phyloP scores from a whole-genome alignment of 2,329 filamentous ascomycete genomes.

The Arthrobotrys iridis region DNA sequence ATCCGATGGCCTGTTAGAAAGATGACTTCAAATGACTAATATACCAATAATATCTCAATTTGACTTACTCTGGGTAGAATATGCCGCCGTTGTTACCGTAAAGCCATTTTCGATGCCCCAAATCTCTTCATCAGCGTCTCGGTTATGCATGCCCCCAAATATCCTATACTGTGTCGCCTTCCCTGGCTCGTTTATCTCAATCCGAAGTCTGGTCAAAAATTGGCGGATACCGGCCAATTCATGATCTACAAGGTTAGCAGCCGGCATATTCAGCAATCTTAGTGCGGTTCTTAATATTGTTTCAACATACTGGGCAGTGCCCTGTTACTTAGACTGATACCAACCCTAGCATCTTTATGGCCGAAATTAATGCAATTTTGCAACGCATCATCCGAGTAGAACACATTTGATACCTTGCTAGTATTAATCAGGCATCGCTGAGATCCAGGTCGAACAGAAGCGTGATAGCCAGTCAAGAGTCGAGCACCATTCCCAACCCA shows the following conservation, averaged over 20 bases:
- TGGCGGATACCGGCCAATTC: neutral
- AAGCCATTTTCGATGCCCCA: too few species aligned
- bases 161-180: neutral
- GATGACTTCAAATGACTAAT: too few species aligned
- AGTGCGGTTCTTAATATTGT: too few species aligned
- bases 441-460: conserved; percentile 67
- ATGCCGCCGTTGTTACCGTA: too few species aligned
- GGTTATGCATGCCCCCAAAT: neutral
- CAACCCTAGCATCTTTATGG: neutral
- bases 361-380: neutral
- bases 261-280: too few species aligned
- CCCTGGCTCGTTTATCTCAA: neutral
- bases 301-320: neutral
- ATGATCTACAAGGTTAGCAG: neutral
- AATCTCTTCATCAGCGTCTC: neutral
- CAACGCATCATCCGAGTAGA: conserved; percentile 63
- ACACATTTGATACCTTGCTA: conserved; percentile 71
- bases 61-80: too few species aligned
- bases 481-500: conserved; percentile 9
- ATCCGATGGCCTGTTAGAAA: neutral
- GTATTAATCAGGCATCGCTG: conserved; percentile 71
- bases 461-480: conserved; percentile 52
- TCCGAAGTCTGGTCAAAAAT: neutral
- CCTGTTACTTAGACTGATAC: neutral
- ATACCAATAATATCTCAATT: too few species aligned